phyloP scores from a whole-genome alignment of 805 yeast genomes.

The Nakazawaea wyomingensis region DNA sequence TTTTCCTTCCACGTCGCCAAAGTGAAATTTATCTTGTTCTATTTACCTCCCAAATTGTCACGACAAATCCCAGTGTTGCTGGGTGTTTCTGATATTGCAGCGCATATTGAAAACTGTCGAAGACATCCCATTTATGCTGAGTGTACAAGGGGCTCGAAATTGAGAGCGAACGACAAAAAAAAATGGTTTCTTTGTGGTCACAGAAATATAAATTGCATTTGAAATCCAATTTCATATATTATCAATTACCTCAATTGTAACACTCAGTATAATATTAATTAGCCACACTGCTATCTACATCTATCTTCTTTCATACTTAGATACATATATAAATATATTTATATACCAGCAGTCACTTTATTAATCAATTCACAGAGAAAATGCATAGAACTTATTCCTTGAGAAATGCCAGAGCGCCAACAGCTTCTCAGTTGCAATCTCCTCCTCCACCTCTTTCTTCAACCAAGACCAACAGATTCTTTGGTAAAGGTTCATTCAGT shows the following conservation, averaged over 20 bases:
- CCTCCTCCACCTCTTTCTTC: conserved; percentile 81
- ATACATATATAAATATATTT: no score
- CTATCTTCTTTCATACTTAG: no score
- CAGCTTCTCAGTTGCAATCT: conserved; percentile 72
- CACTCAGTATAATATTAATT: background rate
- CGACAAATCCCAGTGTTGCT: conserved; percentile 1
- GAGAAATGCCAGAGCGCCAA: conserved; percentile 75
- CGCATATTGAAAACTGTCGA: background rate
- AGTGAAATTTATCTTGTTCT: background rate
- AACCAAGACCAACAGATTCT: conserved; percentile 63
- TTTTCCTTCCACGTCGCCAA: no score
- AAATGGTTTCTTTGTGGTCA: background rate
- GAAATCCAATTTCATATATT: background rate
- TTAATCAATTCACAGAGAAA: no score
- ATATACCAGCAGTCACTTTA: no score
- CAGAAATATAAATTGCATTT: conserved; percentile 2
- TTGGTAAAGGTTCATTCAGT: conserved; percentile 69
- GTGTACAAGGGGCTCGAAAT: conserved; percentile 1
- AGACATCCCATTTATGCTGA: conserved; percentile 2
- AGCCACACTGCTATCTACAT: no score
- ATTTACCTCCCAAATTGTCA: no score
- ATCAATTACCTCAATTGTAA: background rate
- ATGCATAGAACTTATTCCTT: conserved; percentile 86
- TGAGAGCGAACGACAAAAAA: background rate
- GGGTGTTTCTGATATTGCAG: background rate